Percentiles rank a stretch among this genome's conserved stretches.
Conservation (phyloP, 2,329 filamentous ascomycete genomes). For the Colletotrichum navitas region DNA sequence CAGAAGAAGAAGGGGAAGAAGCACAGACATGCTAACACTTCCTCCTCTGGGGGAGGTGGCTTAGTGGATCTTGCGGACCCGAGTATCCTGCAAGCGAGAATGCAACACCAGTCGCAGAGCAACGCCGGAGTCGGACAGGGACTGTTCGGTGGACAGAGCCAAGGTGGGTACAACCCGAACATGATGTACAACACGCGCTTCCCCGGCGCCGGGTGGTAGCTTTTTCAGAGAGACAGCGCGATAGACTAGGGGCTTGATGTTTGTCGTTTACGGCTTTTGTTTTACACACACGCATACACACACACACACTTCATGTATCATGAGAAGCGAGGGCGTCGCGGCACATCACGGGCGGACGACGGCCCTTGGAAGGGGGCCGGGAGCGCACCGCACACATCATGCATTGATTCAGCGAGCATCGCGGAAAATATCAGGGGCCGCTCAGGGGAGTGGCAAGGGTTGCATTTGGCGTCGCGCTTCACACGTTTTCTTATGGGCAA, state of each 20-base stretch:
- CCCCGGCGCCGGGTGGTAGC: constrained; percentile 45
- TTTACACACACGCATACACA: constrained; percentile 36
- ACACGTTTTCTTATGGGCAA: constrained; percentile 42
- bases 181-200: constrained; percentile 77
- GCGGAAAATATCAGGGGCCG: constrained; percentile 44
- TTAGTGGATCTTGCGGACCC: constrained; percentile 99
- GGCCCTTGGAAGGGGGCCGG: constrained; percentile 29
- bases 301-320: constrained; percentile 43
- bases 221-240: constrained; percentile 16
- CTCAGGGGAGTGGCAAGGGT: constrained; percentile 49
- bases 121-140: constrained; percentile 88
- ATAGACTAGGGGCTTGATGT: constrained; percentile 35
- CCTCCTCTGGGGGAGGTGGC: constrained; percentile 98
- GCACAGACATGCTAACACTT: constrained; percentile 99
- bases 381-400: constrained; percentile 38
- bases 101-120: constrained; percentile 88
- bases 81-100: constrained; percentile 98
- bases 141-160: constrained; percentile 86
- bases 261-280: constrained; percentile 35
- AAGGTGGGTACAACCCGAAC: constrained; percentile 94
- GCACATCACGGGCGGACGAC: constrained; percentile 34
- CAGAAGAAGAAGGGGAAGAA: constrained; percentile 99
- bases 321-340: constrained; percentile 39
- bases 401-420: constrained; percentile 60
- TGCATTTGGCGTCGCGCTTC: constrained; percentile 42